phyloP scores from a whole-genome alignment of 352 stramenopile genomes.

The Phytophthora cajani region DNA sequence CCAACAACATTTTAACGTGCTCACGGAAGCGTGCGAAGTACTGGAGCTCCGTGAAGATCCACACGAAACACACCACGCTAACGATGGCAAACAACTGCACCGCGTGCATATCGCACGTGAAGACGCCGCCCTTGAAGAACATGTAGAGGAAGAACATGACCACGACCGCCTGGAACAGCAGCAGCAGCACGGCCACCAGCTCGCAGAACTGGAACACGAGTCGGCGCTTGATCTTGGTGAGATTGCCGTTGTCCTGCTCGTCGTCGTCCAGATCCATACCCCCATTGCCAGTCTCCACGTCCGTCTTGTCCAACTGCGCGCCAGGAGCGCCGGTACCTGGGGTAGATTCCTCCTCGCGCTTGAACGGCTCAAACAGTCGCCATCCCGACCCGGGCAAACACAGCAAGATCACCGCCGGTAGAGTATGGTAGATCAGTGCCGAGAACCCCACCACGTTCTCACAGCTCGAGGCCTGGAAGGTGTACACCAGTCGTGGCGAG shows the following conservation, averaged over 20 bases:
- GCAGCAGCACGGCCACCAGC: conserved; percentile 56
- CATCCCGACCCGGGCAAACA: conserved; percentile 61
- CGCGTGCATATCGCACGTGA: conserved; percentile 50
- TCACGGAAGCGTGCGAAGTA: conserved; percentile 83
- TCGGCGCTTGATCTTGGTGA: conserved; percentile 78
- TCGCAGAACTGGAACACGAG: conserved; percentile 80
- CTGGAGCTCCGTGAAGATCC: conserved; percentile 68
- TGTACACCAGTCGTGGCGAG: conserved; percentile 60
- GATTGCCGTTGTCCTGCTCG: conserved; percentile 50
- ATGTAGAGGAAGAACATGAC: conserved; percentile 83
- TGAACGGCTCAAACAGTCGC: conserved; percentile 78
- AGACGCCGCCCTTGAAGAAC: conserved; percentile 81
- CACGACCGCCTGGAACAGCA: conserved; percentile 63
- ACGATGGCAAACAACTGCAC: conserved; percentile 68
- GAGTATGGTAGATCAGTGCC: conserved; percentile 69
- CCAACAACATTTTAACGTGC: conserved; percentile 86
- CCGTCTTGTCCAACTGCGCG: conserved; percentile 24
- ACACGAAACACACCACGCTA: conserved; percentile 61
- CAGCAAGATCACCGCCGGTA: conserved; percentile 67
- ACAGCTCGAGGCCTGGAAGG: conserved; percentile 70
- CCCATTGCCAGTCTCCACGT: conserved; percentile 32
- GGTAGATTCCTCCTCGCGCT: conserved; percentile 40
- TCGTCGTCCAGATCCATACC: conserved; percentile 38
- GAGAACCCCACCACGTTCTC: conserved; percentile 86
- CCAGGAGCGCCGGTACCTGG: not conserved